These are phyloP conservation scores for Cairneyella variabilis DNA, from an alignment of 495 filamentous ascomycete genomes.

Conservation along the genomic window DNA sequence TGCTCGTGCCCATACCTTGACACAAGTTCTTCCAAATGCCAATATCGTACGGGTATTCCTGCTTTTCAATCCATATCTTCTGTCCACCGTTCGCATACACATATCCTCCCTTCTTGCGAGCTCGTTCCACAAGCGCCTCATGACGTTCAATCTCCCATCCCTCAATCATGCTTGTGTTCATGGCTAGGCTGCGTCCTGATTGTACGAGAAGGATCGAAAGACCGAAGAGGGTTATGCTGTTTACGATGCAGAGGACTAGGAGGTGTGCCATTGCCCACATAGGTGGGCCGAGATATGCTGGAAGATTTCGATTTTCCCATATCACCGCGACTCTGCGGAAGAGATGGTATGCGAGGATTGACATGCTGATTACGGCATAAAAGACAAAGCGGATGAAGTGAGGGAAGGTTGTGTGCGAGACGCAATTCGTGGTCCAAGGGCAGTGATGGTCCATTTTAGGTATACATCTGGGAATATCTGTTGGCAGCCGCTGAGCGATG, in stretches of 20 bases:
- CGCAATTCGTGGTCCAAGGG: slow-evolving; percentile 92
- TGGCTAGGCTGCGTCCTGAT: slow-evolving; percentile 35
- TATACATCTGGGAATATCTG: too few species aligned
- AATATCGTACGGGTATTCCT: slow-evolving; percentile 91
- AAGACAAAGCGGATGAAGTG: slow-evolving; percentile 68
- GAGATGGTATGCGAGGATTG: slow-evolving; percentile 48
- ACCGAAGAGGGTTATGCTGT: slow-evolving; percentile 60
- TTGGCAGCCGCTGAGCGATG: too few species aligned
- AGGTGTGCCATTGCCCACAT: slow-evolving; percentile 58
- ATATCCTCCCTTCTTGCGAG: slow-evolving; percentile 52
- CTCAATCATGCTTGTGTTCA: slow-evolving; percentile 78
- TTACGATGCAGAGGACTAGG: slow-evolving; percentile 57
- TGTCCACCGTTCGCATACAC: slow-evolving; percentile 58
- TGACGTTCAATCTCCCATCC: slow-evolving; percentile 90
- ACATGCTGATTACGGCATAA: slow-evolving; percentile 57
- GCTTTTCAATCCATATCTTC: slow-evolving; percentile 47
- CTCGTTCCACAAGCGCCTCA: slow-evolving; percentile 62
- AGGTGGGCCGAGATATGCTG: slow-evolving; percentile 78
- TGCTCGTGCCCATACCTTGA: slow-evolving; percentile 66
- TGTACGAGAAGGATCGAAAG: slow-evolving; percentile 60
- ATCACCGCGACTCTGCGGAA: slow-evolving; percentile 56
- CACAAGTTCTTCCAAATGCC: slow-evolving; percentile 77
- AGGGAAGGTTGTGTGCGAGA: slow-evolving; percentile 80
- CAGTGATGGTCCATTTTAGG: slow-evolving; percentile 99
- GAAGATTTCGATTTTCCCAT: slow-evolving; percentile 63